phyloP scores from a whole-genome alignment of 2,329 filamentous ascomycete genomes.

The Venturia effusa region DNA sequence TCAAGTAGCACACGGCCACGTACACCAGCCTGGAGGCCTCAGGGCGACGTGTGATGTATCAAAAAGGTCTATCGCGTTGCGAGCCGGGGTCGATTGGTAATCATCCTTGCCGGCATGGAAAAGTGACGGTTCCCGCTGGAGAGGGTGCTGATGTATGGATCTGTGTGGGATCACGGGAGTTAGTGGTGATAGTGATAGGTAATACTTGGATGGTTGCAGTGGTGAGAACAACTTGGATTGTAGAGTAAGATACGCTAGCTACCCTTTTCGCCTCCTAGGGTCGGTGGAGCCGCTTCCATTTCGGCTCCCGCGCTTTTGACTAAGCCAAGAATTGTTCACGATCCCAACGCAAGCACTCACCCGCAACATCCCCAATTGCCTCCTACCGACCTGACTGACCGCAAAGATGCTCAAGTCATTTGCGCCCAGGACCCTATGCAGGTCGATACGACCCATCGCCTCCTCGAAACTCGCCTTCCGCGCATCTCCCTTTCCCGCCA shows the following conservation, averaged over 20 bases:
- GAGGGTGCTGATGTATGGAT: neutral
- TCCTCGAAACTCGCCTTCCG: conserved; percentile 7
- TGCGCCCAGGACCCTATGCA: neutral
- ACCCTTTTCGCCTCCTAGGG: neutral
- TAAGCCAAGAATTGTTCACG: neutral
- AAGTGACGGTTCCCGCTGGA: neutral
- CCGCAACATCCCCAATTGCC: conserved; percentile 1
- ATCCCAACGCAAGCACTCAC: neutral
- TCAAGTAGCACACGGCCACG: neutral
- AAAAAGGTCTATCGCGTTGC: neutral
- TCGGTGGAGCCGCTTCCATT: neutral
- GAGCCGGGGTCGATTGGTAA: neutral
- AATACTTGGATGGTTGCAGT: too few relatives aligned
- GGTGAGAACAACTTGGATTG: too few relatives aligned
- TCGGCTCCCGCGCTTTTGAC: neutral
- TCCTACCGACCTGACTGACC: neutral
- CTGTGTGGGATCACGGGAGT: neutral
- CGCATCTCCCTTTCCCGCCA: conserved; percentile 6
- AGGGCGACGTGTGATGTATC: neutral
- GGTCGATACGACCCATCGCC: neutral
- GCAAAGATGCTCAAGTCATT: conserved; percentile 7
- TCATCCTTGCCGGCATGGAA: neutral
- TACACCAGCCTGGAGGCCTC: neutral
- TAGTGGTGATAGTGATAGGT: neutral
- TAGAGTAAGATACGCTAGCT: too few relatives aligned